Conservation (phyloP, 176 grass and related monocot genomes). For the Zoysia japonica region DNA sequence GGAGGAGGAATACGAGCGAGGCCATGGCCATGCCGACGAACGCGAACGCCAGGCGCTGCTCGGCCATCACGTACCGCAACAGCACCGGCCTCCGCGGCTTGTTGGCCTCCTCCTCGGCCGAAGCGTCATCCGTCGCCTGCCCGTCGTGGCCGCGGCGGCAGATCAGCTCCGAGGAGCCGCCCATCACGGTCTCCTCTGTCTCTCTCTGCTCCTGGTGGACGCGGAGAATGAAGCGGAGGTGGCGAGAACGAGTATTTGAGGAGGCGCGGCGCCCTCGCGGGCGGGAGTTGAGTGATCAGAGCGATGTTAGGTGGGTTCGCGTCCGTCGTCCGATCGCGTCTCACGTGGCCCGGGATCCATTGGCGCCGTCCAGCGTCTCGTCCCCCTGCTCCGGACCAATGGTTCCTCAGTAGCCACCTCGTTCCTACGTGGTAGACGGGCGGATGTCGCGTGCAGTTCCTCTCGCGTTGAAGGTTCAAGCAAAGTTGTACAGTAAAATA, state of each 20-base stretch:
- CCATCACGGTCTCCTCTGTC: background rate
- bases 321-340: constrained; percentile 26
- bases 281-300: too few species aligned
- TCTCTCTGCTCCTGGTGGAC: background rate
- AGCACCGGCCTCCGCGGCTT: constrained; percentile 24
- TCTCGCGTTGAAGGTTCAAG: too few species aligned
- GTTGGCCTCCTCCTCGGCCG: background rate
- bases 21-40: constrained; percentile 69
- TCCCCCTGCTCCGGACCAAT: too few species aligned
- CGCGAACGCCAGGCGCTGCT: constrained; percentile 66
- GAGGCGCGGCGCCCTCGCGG: constrained; percentile 14
- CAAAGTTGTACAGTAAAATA: too few species aligned
- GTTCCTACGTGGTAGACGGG: too few species aligned
- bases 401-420: too few species aligned
- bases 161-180: constrained; percentile 59
- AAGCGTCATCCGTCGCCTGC: background rate
- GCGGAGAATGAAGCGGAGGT: background rate
- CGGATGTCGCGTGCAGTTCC: too few species aligned
- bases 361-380: background rate
- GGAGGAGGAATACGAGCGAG: constrained; percentile 45
- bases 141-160: constrained; percentile 55
- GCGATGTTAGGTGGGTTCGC: constrained; percentile 14
- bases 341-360: constrained; percentile 26
- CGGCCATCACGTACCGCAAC: constrained; percentile 55
- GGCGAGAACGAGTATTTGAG: constrained; percentile 42